Evolutionary conservation across 2,329 filamentous ascomycete genomes (phyloP), one percentile per base, ranked within the genome.

Genomic region (Clonostachys rhizophaga): DNA sequence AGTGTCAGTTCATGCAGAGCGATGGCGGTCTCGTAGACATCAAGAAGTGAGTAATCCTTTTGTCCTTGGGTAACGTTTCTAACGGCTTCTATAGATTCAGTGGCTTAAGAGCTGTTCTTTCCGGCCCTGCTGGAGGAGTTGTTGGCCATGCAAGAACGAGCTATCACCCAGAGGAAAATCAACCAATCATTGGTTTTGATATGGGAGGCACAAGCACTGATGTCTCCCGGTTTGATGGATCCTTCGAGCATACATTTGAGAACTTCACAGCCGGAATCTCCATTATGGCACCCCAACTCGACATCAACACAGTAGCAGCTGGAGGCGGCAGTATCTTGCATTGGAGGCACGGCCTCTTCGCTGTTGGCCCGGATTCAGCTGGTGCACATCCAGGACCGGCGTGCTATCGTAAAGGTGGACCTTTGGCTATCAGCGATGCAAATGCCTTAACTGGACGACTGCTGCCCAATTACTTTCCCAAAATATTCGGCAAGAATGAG

Each of bases 401-500:
- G 0, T 87, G 83, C 52, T 88, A 88, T 56, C 72, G 84, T 17
- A 87, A 88, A 56, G 80, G 77, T 3, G 84, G 84, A 0, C 84
- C 84, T n/a, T 59, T 87, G 33, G 86, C 84, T 1, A 84, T 88
- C 18, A 87, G 84, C 0, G 84, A 88, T 61, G 85, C 84, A 0
- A 88, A 87, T 53, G 60, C 87, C 2, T 81, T 84, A 53, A 75
- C 87, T 3, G 83, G 84, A 3, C 69, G 84, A 40, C 63, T 65
- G 13, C 60, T 61, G 49, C 81, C 11, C 71, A 84, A 54, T 78
- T 83, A 63, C 70, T 87, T 87, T 52, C 84, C 83, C 0, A 91
- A 91, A 62, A 96, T 96, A 49, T 96, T 96, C 56, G 92, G 92
- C 40, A 86, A 89, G 62, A 86, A 91, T 40, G 91, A 96, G 61